Evolutionary conservation across 352 stramenopile species (phyloP).

Genomic region (Globisporangium emineosum): DNA sequence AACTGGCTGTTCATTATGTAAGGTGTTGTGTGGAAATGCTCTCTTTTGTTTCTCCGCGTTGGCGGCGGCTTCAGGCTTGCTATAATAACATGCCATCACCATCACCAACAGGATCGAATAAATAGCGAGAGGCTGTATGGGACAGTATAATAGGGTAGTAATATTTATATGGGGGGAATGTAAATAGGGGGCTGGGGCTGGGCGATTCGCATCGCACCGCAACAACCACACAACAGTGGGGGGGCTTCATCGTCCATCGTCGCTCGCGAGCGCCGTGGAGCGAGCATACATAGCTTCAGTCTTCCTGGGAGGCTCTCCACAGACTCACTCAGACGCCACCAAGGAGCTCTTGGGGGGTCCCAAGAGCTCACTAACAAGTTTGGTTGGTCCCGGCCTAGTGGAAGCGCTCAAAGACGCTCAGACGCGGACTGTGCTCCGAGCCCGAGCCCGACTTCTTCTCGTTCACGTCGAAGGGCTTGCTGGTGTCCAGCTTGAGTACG

Average conservation of each 20-base stretch:
- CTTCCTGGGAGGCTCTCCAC: background rate
- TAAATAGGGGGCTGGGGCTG: conserved; percentile 70
- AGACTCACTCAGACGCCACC: background rate
- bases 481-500: conserved; percentile 59
- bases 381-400: conserved; percentile 32
- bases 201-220: conserved; percentile 29
- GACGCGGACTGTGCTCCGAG: conserved; percentile 66
- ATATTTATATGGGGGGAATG: conserved; percentile 79
- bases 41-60: no score
- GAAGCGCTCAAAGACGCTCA: conserved; percentile 85
- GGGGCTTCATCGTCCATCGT: conserved; percentile 19
- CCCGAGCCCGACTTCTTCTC: conserved; percentile 22
- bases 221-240: conserved; percentile 25
- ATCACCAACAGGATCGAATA: conserved; percentile 14
- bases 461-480: conserved; percentile 33
- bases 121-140: conserved; percentile 30
- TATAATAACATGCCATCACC: background rate
- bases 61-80: background rate
- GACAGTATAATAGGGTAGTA: conserved; percentile 40
- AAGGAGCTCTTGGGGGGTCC: background rate
- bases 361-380: background rate
- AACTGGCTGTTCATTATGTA: background rate
- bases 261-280: background rate
- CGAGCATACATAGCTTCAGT: conserved; percentile 9
- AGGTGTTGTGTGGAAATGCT: background rate